Evolutionary conservation across 495 filamentous ascomycete genomes (phyloP), one percentile per base, ranked within the genome.

Genomic region (Entonaema liquescens): DNA sequence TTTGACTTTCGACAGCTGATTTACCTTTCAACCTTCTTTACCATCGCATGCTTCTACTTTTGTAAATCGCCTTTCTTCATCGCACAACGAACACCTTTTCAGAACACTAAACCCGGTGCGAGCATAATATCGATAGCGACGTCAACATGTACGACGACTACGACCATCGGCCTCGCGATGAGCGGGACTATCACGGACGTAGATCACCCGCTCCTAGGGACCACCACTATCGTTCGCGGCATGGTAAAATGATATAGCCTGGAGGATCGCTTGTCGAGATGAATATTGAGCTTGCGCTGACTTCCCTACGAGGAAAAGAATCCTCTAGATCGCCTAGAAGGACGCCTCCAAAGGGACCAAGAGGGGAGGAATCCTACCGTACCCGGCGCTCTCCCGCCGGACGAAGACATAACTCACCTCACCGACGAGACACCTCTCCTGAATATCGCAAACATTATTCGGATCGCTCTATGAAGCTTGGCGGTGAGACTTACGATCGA

Each of bases 191-290:
- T 61, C 74, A 82, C 72, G 19, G 77, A 64, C 52, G 72, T 75
- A 49, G 72, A 73, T 76, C 74, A 17, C 73, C 75, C 42, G 57
- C 62, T 60, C 69, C 76, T 36, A 67, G 65, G 74, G 72, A 75
- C 59, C 62, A 66, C 74, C 67, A 76, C 44, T 76, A 72, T 77
- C 73, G 79, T 71, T 79, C 81, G 79, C 80, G 79, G 79, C 81
- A 84, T 76, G 82, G 83, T 85, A 83, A 82, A 80, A 78, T 66
- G 79, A 80, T 81, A 82, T 73, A 80, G 26, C 76, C 72, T 67
- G 75, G 78, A 63, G 74, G 74, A 69, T 75, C 75, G 13, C 63
- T 77, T 54, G 77, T 84, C 52, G 73, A 82, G 49, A 79, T 81
- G 33, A 72, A 77, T 67, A 69, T 36, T 76, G 79, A 63, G 75